Percentiles rank a stretch among this genome's conserved stretches.
These are phyloP conservation scores for Penicillium sp. DNA, from an alignment of 2,329 filamentous ascomycete species.

Conservation along the genomic window DNA sequence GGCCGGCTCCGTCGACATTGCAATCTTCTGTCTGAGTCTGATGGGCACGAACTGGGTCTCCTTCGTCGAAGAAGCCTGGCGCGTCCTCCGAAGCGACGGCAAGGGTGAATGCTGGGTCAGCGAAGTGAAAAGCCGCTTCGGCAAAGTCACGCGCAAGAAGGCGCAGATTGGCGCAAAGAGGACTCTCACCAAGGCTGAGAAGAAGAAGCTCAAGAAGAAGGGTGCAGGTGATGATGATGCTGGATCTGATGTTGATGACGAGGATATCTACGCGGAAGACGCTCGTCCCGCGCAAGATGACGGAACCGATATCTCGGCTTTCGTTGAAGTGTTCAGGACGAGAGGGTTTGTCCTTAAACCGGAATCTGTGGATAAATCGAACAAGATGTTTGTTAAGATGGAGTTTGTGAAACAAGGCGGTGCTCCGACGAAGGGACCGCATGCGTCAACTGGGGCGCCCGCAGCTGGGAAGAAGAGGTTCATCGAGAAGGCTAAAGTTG, in stretches of 20 bases:
- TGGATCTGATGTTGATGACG: conserved; percentile 48
- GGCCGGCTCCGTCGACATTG: conserved; percentile 79
- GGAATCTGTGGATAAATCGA: conserved; percentile 76
- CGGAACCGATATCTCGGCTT: conserved; percentile 85
- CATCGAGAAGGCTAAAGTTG: conserved; percentile 60
- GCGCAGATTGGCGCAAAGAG: conserved; percentile 44
- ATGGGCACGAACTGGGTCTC: conserved; percentile 99
- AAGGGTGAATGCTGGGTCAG: conserved; percentile 89
- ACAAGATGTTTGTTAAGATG: conserved; percentile 99
- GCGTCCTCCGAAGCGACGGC: conserved; percentile 85
- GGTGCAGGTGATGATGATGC: conserved; percentile 54
- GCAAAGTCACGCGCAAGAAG: conserved; percentile 57
- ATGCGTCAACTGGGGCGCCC: conserved; percentile 46
- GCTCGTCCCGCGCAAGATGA: conserved; percentile 60
- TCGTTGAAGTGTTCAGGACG: conserved; percentile 79
- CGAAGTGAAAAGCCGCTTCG: conserved; percentile 94
- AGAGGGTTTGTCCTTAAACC: conserved; percentile 84
- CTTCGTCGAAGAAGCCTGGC: conserved; percentile 94
- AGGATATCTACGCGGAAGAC: conserved; percentile 59
- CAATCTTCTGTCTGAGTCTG: conserved; percentile 92
- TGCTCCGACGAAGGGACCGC: conserved; percentile 76
- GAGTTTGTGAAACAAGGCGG: conserved; percentile 82
- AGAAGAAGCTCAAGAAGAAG: conserved; percentile 52
- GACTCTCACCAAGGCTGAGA: conserved; percentile 47
- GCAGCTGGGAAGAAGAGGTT: conserved; percentile 56